These are phyloP conservation scores for Cystobasidiaceae sp. DNA, from an alignment of 1,284 basidiomycete species.

Conservation along the genomic window DNA sequence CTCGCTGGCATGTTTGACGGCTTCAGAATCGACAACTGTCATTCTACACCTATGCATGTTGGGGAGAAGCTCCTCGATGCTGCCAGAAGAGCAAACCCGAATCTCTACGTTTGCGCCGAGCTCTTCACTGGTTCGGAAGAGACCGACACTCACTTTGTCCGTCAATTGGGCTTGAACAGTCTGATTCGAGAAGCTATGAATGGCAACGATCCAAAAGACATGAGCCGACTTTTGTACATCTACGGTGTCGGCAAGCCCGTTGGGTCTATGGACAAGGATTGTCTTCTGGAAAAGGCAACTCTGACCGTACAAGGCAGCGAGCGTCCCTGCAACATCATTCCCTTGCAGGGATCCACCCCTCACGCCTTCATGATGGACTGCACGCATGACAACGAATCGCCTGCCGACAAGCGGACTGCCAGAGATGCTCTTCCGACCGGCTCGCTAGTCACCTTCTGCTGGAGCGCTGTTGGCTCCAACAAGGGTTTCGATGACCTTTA, in stretches of 20 bases:
- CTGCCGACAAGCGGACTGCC: constrained; percentile 77
- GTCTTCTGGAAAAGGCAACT: constrained; percentile 58
- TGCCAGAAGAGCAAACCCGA: constrained; percentile 78
- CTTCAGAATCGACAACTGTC: constrained; percentile 96
- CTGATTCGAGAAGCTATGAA: constrained; percentile 88
- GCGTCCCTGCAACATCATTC: constrained; percentile 66
- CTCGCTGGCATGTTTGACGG: constrained; percentile 83
- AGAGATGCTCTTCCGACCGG: constrained; percentile 90
- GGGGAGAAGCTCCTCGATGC: constrained; percentile 88
- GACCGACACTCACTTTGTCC: constrained; percentile 84
- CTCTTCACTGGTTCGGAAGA: constrained; percentile 94
- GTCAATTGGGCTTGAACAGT: constrained; percentile 83
- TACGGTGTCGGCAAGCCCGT: constrained; percentile 86
- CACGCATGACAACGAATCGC: constrained; percentile 93
- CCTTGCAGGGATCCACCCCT: constrained; percentile 74
- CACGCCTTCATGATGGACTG: constrained; percentile 90
- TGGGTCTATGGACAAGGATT: constrained; percentile 86
- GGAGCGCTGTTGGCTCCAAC: constrained; percentile 79
- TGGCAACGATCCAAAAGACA: constrained; percentile 77
- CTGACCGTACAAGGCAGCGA: constrained; percentile 72
- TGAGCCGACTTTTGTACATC: constrained; percentile 75
- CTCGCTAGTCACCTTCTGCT: constrained; percentile 77
- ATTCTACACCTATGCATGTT: constrained; percentile 91
- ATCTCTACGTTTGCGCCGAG: constrained; percentile 93
- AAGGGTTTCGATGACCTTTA: constrained; percentile 97